Base-by-base conservation (phyloP, 148 eudicot genomes). In the Spergularia bocconei region DNA sequence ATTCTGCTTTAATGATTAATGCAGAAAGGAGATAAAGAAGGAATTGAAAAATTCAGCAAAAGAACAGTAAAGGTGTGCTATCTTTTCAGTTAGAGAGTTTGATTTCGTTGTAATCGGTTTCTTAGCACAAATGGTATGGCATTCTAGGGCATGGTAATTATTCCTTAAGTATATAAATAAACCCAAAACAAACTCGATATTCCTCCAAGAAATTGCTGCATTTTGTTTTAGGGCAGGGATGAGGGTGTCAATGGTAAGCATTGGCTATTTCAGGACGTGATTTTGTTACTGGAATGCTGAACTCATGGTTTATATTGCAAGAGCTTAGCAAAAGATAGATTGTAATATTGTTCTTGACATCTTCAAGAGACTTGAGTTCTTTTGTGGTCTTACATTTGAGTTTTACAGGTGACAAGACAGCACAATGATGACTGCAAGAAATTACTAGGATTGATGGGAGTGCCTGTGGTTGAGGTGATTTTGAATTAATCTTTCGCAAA, bases 371-470 rank as follows among this genome's bases (percentile, higher is more conserved):
- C 52, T 12, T 16, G 20, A 52, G 19, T 33, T 53, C 44, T 23
- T 53, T 44, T 67, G 33, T 25, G 17, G 48, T 78, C 21, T 41
- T 63, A 51, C 51, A 41, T 20, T 74, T 44, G 21, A 53, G 23
- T 75, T 60, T 70, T 78, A 55, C 81, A 95, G 97, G 99, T 92
- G 59, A 95, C 99, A 57, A 89, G 66, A 79, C 96, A 95, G 72
- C 99, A 95, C 75, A 90, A 95, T 79, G 98, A 95, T 10, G 98
- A 92, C 78, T 95, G 98, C 86, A 91, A 87, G 82, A 95, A 86
- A 71, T 89, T 95, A 75, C 86, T 95, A 39, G 84, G 81, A 53
- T 93, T 95, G 79, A 95, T 95, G 99, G 97, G 99, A 76, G 98
- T 92, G 36, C 99, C 99, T 68, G 93, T 92, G 67, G 85, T 95